phyloP scores from a whole-genome alignment of 2,329 filamentous ascomycete genomes.

The Pseudogymnoascus sp. region DNA sequence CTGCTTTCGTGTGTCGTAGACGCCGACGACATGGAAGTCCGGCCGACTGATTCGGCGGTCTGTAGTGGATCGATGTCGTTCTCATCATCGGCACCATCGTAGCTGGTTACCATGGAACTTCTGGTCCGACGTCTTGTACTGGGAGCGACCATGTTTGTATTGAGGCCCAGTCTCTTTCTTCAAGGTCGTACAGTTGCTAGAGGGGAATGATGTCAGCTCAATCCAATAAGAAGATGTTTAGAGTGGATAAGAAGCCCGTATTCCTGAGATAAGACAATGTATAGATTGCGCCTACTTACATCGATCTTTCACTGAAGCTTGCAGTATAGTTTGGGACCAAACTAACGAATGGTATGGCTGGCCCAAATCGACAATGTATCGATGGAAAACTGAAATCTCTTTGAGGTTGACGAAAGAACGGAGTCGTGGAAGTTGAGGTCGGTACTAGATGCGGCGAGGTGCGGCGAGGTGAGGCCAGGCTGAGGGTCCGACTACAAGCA shows the following conservation, averaged over 20 bases:
- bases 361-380: neutral
- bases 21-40: slow-evolving; percentile 33
- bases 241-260: neutral
- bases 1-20: slow-evolving; percentile 31
- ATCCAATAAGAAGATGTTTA: neutral
- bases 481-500: neutral
- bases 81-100: slow-evolving; percentile 13
- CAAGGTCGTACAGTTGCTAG: neutral
- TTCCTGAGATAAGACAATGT: neutral
- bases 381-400: neutral
- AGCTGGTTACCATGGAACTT: neutral
- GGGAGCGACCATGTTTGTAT: neutral
- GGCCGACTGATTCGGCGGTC: slow-evolving; percentile 14
- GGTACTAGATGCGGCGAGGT: neutral
- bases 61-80: slow-evolving; percentile 12
- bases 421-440: neutral
- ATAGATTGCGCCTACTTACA: slow-evolving; percentile 1
- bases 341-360: neutral
- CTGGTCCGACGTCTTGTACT: neutral
- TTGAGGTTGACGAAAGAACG: neutral
- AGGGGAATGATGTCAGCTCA: neutral
- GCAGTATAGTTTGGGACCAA: neutral
- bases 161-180: neutral
- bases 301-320: neutral
- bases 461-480: neutral